phyloP scores from a whole-genome alignment of 257 asterid species.

The Ophiorrhiza pumila region DNA sequence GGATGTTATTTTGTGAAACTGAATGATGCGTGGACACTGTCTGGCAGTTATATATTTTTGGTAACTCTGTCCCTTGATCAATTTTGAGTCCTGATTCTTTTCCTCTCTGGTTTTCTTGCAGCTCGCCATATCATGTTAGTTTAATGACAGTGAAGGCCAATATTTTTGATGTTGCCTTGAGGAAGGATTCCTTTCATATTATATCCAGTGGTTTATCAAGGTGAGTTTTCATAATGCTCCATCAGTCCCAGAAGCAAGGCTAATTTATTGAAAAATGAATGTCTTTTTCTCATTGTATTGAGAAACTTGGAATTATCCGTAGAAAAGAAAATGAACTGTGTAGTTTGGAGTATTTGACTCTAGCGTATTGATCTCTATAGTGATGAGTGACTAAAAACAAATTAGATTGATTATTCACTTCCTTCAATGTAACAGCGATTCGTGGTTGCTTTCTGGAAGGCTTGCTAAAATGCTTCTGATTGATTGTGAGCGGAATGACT shows the following conservation, averaged over 20 bases:
- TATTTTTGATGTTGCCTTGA: slow-evolving; percentile 72
- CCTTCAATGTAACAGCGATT: slow-evolving; percentile 45
- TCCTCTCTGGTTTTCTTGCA: slow-evolving; percentile 40
- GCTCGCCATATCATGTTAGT: slow-evolving; percentile 74
- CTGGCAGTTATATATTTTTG: not conserved
- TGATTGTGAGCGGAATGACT: slow-evolving; percentile 88
- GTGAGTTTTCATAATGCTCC: slow-evolving; percentile 33
- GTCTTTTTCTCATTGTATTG: not conserved
- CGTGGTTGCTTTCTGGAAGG: slow-evolving; percentile 95
- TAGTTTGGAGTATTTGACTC: not conserved
- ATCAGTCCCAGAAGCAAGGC: slow-evolving; percentile 8
- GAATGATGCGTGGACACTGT: slow-evolving; percentile 5
- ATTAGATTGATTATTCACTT: slow-evolving; percentile 18
- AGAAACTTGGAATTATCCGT: not conserved
- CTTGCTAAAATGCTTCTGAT: slow-evolving; percentile 87
- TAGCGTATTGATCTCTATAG: not conserved
- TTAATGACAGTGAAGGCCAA: slow-evolving; percentile 51
- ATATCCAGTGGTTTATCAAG: slow-evolving; percentile 58
- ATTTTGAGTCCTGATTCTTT: slow-evolving; percentile 18
- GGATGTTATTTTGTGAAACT: not conserved
- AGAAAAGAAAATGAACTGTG: not conserved
- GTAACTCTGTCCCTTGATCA: not conserved
- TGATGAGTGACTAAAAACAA: slow-evolving; percentile 4
- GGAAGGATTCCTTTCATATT: slow-evolving; percentile 46
- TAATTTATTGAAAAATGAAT: not conserved